phyloP scores from a whole-genome alignment of 2,329 filamentous ascomycete species.

The Fusarium nygamai region DNA sequence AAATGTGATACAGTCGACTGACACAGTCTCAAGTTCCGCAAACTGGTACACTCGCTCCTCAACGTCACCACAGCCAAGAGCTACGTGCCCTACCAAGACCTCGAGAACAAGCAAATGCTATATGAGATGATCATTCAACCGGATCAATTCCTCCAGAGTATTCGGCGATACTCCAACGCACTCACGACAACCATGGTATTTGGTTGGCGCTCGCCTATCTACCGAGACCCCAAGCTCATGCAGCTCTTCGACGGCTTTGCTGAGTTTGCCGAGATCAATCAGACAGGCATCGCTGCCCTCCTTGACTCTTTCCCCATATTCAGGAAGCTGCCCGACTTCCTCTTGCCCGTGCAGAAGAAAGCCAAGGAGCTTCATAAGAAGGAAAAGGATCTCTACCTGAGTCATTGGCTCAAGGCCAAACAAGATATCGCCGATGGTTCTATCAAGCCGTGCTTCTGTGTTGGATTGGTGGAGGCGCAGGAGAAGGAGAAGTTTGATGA shows the following conservation, averaged over 20 bases:
- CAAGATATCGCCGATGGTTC: conserved; percentile 21
- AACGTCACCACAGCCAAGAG: background rate
- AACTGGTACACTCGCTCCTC: background rate
- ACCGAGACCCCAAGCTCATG: background rate
- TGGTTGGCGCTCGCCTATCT: background rate
- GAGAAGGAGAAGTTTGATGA: conserved; percentile 2
- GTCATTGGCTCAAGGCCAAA: background rate
- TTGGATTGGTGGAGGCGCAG: conserved; percentile 1
- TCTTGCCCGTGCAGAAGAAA: background rate
- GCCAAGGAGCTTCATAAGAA: conserved; percentile 4
- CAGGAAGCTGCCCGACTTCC: background rate
- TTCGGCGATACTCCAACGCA: background rate
- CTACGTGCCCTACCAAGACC: background rate
- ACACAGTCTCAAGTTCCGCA: background rate
- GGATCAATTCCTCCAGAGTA: background rate
- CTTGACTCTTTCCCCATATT: background rate
- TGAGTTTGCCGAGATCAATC: conserved; percentile 4
- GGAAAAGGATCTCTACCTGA: background rate
- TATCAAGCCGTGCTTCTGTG: conserved; percentile 17
- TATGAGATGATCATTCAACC: background rate
- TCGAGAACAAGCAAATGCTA: conserved; percentile 6
- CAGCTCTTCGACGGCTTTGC: background rate
- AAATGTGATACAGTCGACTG: background rate
- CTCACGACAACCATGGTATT: conserved; percentile 11
- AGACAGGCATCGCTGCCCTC: background rate